Evolutionary conservation across 176 grass and related monocot genomes (phyloP).

Genomic region (Oropetium thomaeum): DNA sequence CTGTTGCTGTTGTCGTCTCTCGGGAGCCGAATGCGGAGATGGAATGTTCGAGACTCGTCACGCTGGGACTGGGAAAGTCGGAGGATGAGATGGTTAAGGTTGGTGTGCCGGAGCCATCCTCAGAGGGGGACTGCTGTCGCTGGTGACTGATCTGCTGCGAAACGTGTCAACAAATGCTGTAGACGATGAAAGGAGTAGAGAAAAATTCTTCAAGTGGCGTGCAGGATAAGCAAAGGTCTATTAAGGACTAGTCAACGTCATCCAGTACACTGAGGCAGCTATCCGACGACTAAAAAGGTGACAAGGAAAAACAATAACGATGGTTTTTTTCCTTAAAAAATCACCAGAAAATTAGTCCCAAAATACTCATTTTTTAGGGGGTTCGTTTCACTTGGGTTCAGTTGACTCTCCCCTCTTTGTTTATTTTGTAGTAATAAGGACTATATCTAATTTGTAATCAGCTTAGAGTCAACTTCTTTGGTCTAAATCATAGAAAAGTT

Average conservation of each 20-base stretch:
- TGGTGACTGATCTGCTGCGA: background rate
- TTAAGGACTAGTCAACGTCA: background rate
- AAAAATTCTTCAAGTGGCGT: background rate
- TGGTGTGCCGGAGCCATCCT: background rate
- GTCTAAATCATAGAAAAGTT: too few relatives aligned
- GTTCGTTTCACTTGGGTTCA: too few relatives aligned
- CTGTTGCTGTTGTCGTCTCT: background rate
- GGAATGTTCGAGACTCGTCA: slow-evolving; percentile 24
- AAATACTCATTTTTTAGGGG: too few relatives aligned
- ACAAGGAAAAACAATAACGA: background rate
- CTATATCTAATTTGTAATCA: too few relatives aligned
- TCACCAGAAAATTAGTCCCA: background rate
- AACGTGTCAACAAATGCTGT: background rate
- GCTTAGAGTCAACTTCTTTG: too few relatives aligned
- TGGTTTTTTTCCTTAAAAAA: background rate
- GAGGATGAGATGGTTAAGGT: slow-evolving; percentile 35
- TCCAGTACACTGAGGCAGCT: background rate
- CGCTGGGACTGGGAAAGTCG: slow-evolving; percentile 22
- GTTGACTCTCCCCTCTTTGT: too few relatives aligned
- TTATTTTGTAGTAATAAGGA: too few relatives aligned
- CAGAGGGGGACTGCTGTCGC: too few relatives aligned
- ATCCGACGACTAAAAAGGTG: background rate
- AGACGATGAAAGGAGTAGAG: background rate
- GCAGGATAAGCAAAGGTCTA: background rate
- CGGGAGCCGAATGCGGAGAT: background rate